Conservation (phyloP, 73 alveolate species). For the Paramecium biaurelia region DNA sequence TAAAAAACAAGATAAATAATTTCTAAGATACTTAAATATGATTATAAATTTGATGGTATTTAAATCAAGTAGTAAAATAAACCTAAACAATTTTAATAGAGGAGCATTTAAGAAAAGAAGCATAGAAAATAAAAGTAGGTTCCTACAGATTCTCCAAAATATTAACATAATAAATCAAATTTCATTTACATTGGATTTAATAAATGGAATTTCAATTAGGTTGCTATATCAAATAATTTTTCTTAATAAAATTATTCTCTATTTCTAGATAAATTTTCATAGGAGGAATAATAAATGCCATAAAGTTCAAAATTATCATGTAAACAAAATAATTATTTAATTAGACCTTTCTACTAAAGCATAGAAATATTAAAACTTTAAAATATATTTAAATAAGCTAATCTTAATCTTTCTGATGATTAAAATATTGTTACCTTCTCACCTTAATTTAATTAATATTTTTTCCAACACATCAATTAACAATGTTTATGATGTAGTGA, state of each 20-base stretch:
- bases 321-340: not conserved
- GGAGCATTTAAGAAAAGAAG: not conserved
- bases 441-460: not conserved
- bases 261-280: not conserved
- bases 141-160: conserved; percentile 2
- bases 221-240: not conserved
- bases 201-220: not conserved
- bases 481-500: not conserved
- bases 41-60: not conserved
- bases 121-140: not conserved
- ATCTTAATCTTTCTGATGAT: not conserved
- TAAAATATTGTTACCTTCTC: not conserved
- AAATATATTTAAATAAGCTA: not conserved
- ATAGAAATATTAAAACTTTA: not conserved
- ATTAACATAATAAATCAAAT: conserved; percentile 6
- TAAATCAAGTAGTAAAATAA: not conserved
- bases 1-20: not conserved
- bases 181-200: not conserved
- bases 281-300: not conserved
- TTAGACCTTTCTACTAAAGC: not conserved
- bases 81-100: not conserved
- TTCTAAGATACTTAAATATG: not conserved
- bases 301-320: conserved; percentile 22
- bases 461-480: not conserved
- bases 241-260: not conserved